A percentile compares a stretch with the other conserved stretches of the same genome.
Evolutionary conservation across 2,329 filamentous ascomycete genomes (phyloP).

Genomic region (Epichloe typhina): DNA sequence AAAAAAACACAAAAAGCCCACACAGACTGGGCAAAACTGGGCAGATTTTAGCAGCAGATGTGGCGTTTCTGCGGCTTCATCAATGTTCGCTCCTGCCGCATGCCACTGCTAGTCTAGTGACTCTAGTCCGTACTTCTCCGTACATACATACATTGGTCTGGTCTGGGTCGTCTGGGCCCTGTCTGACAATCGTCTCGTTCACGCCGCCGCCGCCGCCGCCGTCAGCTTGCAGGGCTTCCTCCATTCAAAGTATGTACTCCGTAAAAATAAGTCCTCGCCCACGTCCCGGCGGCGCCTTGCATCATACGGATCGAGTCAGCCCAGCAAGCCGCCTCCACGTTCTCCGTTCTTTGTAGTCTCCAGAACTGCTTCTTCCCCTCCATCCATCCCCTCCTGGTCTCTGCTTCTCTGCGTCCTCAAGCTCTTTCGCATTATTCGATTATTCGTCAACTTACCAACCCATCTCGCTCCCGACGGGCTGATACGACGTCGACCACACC

Average conservation of each 20-base stretch:
- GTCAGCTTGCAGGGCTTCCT: too few relatives aligned
- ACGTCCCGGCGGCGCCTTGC: neutral
- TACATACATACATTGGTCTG: too few relatives aligned
- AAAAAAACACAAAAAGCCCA: too few relatives aligned
- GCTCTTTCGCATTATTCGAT: neutral
- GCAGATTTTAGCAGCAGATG: too few relatives aligned
- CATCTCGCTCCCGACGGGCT: neutral
- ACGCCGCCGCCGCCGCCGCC: neutral
- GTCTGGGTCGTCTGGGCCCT: too few relatives aligned
- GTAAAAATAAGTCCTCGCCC: too few relatives aligned
- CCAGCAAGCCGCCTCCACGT: conserved; percentile 1
- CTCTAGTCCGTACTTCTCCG: neutral
- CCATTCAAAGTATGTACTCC: too few relatives aligned
- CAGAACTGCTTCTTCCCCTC: neutral
- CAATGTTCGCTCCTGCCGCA: neutral
- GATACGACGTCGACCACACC: neutral
- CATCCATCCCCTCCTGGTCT: neutral
- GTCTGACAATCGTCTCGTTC: neutral
- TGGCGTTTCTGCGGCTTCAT: neutral
- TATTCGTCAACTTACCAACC: neutral
- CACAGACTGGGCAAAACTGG: too few relatives aligned
- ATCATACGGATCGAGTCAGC: neutral
- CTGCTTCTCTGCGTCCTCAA: neutral
- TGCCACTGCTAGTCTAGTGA: neutral
- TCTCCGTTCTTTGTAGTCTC: neutral